Percentiles rank a stretch among this genome's conserved stretches.
Conservation (phyloP, 179 eudicot species). For the Gypsophila paniculata region DNA sequence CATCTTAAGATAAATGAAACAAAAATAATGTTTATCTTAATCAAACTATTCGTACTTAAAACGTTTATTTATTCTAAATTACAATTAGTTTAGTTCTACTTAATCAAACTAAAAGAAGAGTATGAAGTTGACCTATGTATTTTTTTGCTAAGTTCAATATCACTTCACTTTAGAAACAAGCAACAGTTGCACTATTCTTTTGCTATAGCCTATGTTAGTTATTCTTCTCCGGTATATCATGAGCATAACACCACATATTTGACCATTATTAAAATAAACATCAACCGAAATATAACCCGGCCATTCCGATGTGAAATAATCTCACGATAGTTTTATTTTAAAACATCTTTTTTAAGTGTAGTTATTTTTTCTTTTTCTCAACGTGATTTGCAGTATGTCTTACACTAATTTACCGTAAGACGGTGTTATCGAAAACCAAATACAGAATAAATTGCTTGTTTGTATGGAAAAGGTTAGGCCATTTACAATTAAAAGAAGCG, state of each 20-base stretch:
- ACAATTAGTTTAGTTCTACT: too few relatives aligned
- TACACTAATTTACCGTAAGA: too few relatives aligned
- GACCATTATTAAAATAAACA: not conserved
- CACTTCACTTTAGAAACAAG: conserved; percentile 23
- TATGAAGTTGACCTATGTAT: not conserved
- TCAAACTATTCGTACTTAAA: too few relatives aligned
- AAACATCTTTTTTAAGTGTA: too few relatives aligned
- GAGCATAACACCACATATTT: conserved; percentile 1
- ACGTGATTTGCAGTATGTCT: too few relatives aligned
- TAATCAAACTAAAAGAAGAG: not conserved
- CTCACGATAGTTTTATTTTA: too few relatives aligned
- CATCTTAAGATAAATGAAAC: too few relatives aligned
- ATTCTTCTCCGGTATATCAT: not conserved
- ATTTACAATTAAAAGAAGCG: conserved; percentile 20
- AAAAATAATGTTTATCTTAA: too few relatives aligned
- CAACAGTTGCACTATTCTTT: not conserved
- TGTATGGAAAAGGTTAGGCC: conserved; percentile 31
- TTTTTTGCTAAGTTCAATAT: not conserved
- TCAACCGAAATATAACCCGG: too few relatives aligned
- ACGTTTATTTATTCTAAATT: too few relatives aligned
- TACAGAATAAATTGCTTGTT: conserved; percentile 17
- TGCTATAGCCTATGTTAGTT: not conserved
- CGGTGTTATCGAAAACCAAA: not conserved
- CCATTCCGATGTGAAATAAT: too few relatives aligned
- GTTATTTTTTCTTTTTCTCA: too few relatives aligned